These are phyloP conservation scores for Rhizopus stolonifer DNA, from an alignment of 371 early-diverging fungal species.

Conservation along the genomic window DNA sequence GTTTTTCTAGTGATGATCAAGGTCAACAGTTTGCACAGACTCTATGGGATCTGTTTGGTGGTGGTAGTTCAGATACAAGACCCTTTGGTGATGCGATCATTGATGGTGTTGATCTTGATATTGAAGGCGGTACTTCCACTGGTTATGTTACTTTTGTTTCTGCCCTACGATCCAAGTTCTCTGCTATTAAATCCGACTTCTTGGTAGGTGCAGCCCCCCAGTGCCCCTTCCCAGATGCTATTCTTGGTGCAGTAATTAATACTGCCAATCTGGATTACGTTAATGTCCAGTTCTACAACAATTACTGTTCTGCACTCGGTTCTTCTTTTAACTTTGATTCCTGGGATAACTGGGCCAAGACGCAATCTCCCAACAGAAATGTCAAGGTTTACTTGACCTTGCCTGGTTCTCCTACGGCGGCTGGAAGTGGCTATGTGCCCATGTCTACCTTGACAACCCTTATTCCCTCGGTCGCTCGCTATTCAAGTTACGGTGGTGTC, in stretches of 20 bases:
- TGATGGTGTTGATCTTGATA: slow-evolving; percentile 75
- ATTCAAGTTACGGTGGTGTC: slow-evolving; percentile 65
- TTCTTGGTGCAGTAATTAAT: slow-evolving; percentile 44
- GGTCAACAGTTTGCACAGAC: slow-evolving; percentile 56
- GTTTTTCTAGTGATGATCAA: slow-evolving; percentile 50
- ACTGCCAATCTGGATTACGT: slow-evolving; percentile 57
- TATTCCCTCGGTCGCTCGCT: slow-evolving; percentile 34
- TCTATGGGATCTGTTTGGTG: slow-evolving; percentile 65
- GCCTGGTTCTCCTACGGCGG: slow-evolving; percentile 62
- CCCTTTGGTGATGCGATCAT: slow-evolving; percentile 62
- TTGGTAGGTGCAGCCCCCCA: slow-evolving; percentile 73
- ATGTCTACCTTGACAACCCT: slow-evolving; percentile 35
- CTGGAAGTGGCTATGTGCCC: slow-evolving; percentile 60
- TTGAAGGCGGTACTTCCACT: slow-evolving; percentile 57
- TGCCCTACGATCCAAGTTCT: slow-evolving; percentile 43
- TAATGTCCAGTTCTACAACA: slow-evolving; percentile 76
- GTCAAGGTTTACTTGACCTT: slow-evolving; percentile 62
- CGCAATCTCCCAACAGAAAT: slow-evolving; percentile 56
- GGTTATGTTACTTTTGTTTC: slow-evolving; percentile 44
- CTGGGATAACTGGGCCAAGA: slow-evolving; percentile 61
- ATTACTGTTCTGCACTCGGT: slow-evolving; percentile 57
- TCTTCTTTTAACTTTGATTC: slow-evolving; percentile 64
- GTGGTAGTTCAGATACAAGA: slow-evolving; percentile 45
- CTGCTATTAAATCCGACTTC: slow-evolving; percentile 29
- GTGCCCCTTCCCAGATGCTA: slow-evolving; percentile 70